Evolutionary conservation across 768 basidiomycete genomes (phyloP), one percentile per base, ranked within the genome.

Genomic region (Naganishia vishniacii): DNA sequence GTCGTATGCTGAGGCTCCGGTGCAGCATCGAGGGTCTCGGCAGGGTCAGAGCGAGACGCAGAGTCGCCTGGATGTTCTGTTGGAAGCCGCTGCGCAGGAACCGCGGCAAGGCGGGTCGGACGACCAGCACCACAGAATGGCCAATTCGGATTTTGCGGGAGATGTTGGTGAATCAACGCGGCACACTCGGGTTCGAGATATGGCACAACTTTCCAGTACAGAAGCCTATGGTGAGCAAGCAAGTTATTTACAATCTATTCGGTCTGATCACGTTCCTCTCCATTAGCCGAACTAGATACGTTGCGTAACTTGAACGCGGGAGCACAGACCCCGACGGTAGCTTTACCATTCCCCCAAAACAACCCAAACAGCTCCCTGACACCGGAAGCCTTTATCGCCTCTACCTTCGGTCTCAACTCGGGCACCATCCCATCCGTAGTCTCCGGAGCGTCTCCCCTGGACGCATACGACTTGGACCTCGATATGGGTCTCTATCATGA

Each of bases 401-500:
- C 49, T 34, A 51, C 49, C 1, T 13, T 51, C 25, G 20, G 49
- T 34, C 31, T 51, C 15, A 51, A 51, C 32, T 29, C 49, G 5
- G 49, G 49, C 5, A 51, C 26, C 18, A 29, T 51, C 9, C 31
- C 49, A 18, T 51, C 49, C 49, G 49, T 51, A 3, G 28, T 51
- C 12, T 51, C 49, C 20, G 49, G 34, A 23, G 53, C 53, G 2
- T 56, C 53, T 7, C 53, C 53, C 31, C 40, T 56, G 31, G 53
- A 56, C 25, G 11, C 26, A 40, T 40, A 41, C 23, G 53, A 40
- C n/a, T 8, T 56, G 20, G 53, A 56, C 34, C 16, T 56, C 20
- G 53, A 56, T 16, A 56, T 56, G 53, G 53, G 53, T 5, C n/a
- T 56, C 23, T 56, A 56, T n/a, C 53, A 56, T 16, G 53, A 56